A percentile compares a stretch with the other conserved stretches of the same genome.
phyloP scores from a whole-genome alignment of 345 rosid species.

The Populus simonii region DNA sequence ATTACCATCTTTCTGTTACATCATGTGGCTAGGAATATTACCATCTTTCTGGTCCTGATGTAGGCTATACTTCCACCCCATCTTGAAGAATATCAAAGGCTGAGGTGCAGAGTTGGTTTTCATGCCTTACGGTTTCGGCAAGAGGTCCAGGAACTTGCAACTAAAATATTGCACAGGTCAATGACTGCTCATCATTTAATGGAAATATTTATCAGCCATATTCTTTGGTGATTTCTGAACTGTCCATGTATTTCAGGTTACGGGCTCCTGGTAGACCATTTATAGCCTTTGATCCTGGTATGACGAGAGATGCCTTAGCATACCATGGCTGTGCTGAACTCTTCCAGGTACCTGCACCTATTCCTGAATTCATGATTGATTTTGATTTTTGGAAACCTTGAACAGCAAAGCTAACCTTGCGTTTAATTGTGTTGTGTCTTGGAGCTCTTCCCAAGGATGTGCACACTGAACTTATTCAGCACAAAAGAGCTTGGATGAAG shows the following conservation, averaged over 20 bases:
- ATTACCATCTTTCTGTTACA: not conserved
- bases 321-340: slow-evolving; percentile 95
- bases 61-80: slow-evolving; percentile 79
- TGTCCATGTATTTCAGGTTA: slow-evolving; percentile 41
- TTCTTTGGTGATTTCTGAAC: slow-evolving; percentile 1
- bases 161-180: slow-evolving; percentile 71
- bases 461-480: slow-evolving; percentile 92
- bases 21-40: not conserved
- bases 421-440: slow-evolving; percentile 36
- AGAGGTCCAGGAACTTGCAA: slow-evolving; percentile 85
- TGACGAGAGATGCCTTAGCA: slow-evolving; percentile 96
- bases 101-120: slow-evolving; percentile 89
- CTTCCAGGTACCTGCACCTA: slow-evolving; percentile 77
- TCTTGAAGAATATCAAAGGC: slow-evolving; percentile 87
- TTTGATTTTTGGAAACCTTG: slow-evolving; percentile 11
- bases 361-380: slow-evolving; percentile 10
- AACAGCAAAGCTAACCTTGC: slow-evolving; percentile 17
- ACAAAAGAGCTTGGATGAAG: slow-evolving; percentile 87
- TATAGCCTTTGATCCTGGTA: slow-evolving; percentile 94
- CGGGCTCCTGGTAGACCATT: slow-evolving; percentile 80
- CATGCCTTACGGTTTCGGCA: slow-evolving; percentile 79
- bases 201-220: not conserved
- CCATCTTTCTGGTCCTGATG: slow-evolving; percentile 19
- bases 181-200: slow-evolving; percentile 4
- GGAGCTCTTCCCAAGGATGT: slow-evolving; percentile 85